Base-by-base conservation (phyloP, 2,329 filamentous ascomycete genomes). In the Gnomoniopsis smithogilvyi region DNA sequence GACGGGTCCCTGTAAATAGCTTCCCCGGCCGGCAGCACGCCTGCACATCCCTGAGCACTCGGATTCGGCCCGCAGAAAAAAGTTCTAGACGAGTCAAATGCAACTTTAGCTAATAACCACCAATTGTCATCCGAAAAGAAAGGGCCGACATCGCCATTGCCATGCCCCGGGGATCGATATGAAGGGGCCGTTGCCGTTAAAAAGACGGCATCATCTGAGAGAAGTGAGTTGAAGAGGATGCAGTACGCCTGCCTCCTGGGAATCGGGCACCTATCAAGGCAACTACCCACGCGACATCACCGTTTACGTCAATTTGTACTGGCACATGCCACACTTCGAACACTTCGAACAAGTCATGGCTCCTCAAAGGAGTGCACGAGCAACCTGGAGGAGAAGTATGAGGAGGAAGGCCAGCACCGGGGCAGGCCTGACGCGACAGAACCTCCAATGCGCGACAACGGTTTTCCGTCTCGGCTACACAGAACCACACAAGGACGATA, bases 241-340 rank as follows among this genome's bases (percentile, higher is more conserved):
- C 60, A 60, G 57, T 48, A 57, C 61, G 59, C 51, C 55, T 61
- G 59, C 55, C 56, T 59, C 33, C 56, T 61, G 52, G 59, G 59
- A 54, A 59, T 63, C 55, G 58, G 59, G 52, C 59, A 54, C 56
- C 45, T 56, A 63, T 58, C 55, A 61, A 56, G 59, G 52, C 61
- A 50, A 43, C 21, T 33, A 50, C 51, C 34, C 22, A 26, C 41
- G 26, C 54, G 38, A 52, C 52, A 38, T 15, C 34, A n/a, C 4
- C 19, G 22, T 49, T 33, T 34, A 17, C 53, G 26, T 47, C 48
- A 36, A 24, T 38, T 47, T 34, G 36, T 41, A 45, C 24, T 34
- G 36, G 21, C 41, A 24, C 58, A 38, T 3, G 12, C 22, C 3
- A 30, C 36, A 43, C 34, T 51, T 22, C 47, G 36, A 57, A 30